These are phyloP conservation scores for Sicyos baderoa DNA, from an alignment of 306 rosid genomes.

Conservation along the genomic window DNA sequence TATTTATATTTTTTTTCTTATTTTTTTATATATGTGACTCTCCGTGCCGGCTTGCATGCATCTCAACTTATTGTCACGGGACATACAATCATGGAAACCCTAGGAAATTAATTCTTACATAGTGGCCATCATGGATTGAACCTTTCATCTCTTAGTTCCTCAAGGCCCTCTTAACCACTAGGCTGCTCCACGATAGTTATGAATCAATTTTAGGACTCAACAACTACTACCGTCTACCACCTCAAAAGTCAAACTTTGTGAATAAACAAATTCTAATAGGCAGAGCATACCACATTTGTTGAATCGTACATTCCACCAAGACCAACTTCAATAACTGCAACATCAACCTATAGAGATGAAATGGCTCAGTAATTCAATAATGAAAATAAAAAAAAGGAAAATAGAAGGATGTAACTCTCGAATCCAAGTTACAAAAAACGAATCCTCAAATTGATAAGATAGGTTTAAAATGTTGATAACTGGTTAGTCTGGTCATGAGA, in stretches of 20 bases:
- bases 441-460: background rate
- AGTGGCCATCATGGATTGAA: too few species aligned
- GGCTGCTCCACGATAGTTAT: too few species aligned
- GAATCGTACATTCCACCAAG: slow-evolving; percentile 63
- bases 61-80: too few species aligned
- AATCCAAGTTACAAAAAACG: background rate
- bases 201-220: background rate
- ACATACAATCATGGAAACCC: too few species aligned
- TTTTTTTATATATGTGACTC: too few species aligned
- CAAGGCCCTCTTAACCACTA: too few species aligned
- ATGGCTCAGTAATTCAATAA: slow-evolving; percentile 1
- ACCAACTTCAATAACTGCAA: slow-evolving; percentile 67
- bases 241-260: background rate
- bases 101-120: too few species aligned
- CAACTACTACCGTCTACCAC: background rate
- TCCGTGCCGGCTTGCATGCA: too few species aligned
- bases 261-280: slow-evolving; percentile 12
- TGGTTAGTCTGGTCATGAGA: background rate
- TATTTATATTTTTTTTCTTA: too few species aligned
- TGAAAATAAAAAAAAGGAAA: background rate
- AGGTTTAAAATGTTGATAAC: background rate
- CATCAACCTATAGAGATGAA: slow-evolving; percentile 48
- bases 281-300: slow-evolving; percentile 61
- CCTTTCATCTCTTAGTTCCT: too few species aligned
- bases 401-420: background rate